A percentile compares a stretch with the other conserved stretches of the same genome.
Conservation (phyloP, 129 eudicot species). For the Artemisia argyi region DNA sequence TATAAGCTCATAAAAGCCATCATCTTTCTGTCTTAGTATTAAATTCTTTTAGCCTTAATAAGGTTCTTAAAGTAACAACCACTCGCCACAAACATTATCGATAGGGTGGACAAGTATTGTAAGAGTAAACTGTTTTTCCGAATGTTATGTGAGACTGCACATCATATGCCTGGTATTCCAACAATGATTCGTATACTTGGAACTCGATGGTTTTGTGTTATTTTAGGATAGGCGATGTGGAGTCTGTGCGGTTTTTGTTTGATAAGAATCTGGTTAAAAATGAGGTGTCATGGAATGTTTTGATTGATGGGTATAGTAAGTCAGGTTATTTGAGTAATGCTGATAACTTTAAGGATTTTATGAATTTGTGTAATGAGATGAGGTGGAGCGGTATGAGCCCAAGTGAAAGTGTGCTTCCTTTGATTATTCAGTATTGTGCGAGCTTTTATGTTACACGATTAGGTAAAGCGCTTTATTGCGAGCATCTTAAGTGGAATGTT, state of each 20-base stretch:
- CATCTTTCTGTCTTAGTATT: too few species aligned
- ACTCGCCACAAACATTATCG: too few species aligned
- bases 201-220: too few species aligned
- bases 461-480: conserved; percentile 41
- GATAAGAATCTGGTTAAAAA: background rate
- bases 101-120: too few species aligned
- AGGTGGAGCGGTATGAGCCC: conserved; percentile 29
- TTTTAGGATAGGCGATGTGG: background rate
- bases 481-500: too few species aligned
- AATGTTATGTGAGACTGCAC: too few species aligned
- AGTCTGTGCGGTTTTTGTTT: background rate
- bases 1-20: too few species aligned
- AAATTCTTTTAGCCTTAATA: too few species aligned
- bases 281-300: conserved; percentile 45
- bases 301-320: conserved; percentile 47
- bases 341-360: conserved; percentile 32
- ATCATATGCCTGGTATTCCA: too few species aligned
- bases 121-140: too few species aligned
- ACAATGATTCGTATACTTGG: too few species aligned
- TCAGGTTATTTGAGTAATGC: conserved; percentile 31
- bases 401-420: conserved; percentile 21
- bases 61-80: too few species aligned
- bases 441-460: conserved; percentile 6
- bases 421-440: conserved; percentile 18
- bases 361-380: conserved; percentile 35